Evolutionary conservation across 1,139 yeast genomes (phyloP), one percentile per base, ranked within the genome.

Genomic region (Blastobotrys serpentis): DNA sequence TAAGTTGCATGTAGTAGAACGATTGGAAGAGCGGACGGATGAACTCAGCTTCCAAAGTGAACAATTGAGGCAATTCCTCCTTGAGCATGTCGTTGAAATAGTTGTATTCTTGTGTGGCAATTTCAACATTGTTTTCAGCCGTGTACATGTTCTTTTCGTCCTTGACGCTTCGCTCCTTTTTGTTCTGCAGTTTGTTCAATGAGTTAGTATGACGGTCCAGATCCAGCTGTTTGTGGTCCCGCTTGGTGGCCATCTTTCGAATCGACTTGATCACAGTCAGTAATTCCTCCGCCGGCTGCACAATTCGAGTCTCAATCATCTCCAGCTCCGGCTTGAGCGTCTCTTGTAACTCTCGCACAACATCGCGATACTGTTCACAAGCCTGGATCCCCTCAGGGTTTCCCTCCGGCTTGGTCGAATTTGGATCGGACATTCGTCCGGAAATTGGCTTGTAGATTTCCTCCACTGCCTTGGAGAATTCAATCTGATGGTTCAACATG

Each of bases 301-400:
- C 89, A 59, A 92, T 83, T 63, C 96, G 79, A 49, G 88, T 78
- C 58, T 92, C 98, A 60, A 92, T 88, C 71, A 94, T 78, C 59
- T 88, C 96, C 66, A 92, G 75, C 66, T 92, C 99, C 0, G 98
- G 98, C 64, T 87, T 84, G 62, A 92, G 75, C 1, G 89, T 82
- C 50, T 81, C 84, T 70, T 90, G 94, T 59, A 92, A 73, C 56
- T 89, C 96, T 46, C 81, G 78, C 41, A 92, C 96, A 52, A 89
- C 85, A 44, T 80, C 95, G 50, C 95, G 75, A 68, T 90, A 92
- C 65, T 86, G 95, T 63, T 86, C 96, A 60, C 95, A 82, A 1
- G 98, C 98, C 61, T 86, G 81, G 56, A 92, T 88, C 58, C 98
- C 98, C 52, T 90, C 94, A 3, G 97, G 98, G 63, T 90, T 89